A percentile compares a stretch with the other conserved stretches of the same genome.
Conservation (phyloP, 1,284 basidiomycete species). For the Megacollybia platyphylla region DNA sequence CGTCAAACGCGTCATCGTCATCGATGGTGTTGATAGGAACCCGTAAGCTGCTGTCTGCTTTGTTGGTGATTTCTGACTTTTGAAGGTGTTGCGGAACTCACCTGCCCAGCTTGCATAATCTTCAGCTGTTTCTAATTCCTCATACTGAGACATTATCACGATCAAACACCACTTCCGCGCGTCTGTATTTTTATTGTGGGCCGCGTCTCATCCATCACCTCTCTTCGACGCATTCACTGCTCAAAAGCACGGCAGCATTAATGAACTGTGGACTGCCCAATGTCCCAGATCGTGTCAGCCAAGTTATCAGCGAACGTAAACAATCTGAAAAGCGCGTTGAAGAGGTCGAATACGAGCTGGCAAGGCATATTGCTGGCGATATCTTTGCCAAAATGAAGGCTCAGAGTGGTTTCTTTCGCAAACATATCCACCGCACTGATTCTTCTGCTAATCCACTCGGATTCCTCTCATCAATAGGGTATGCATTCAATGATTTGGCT, state of each 20-base stretch:
- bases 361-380: slow-evolving; percentile 37
- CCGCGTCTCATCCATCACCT: slow-evolving; percentile 59
- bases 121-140: slow-evolving; percentile 61
- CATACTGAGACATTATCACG: slow-evolving; percentile 50
- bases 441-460: slow-evolving; percentile 47
- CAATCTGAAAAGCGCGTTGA: slow-evolving; percentile 49
- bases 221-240: slow-evolving; percentile 35
- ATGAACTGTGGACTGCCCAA: slow-evolving; percentile 55
- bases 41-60: slow-evolving; percentile 32
- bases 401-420: slow-evolving; percentile 22
- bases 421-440: slow-evolving; percentile 45
- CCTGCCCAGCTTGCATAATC: slow-evolving; percentile 55
- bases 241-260: slow-evolving; percentile 42
- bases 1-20: slow-evolving; percentile 70
- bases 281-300: slow-evolving; percentile 56
- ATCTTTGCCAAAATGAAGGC: slow-evolving; percentile 22
- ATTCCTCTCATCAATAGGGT: slow-evolving; percentile 46
- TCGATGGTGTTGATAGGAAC: slow-evolving; percentile 72
- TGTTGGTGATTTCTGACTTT: slow-evolving; percentile 2
- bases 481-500: slow-evolving; percentile 26
- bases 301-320: slow-evolving; percentile 55
- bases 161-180: slow-evolving; percentile 45
- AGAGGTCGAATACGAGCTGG: slow-evolving; percentile 58
- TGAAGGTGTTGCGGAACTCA: slow-evolving; percentile 81
- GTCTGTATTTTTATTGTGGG: slow-evolving; percentile 74